phyloP scores from a whole-genome alignment of 768 basidiomycete species.

The Hericium erinaceus region DNA sequence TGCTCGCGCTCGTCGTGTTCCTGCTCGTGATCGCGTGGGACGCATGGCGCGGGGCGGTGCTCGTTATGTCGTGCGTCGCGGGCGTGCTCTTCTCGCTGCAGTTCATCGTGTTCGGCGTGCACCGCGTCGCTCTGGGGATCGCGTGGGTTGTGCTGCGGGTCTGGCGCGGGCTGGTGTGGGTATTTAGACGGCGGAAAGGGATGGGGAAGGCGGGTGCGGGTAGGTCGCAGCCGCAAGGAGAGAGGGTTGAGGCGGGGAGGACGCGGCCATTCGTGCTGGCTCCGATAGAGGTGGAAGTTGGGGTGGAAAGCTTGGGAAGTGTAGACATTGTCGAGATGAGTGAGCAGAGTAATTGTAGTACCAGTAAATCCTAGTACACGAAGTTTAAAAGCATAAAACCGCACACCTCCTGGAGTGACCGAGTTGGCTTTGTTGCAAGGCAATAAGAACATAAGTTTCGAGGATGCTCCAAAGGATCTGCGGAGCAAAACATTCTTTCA shows the following conservation, averaged over 20 bases:
- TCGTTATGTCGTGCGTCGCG: conserved; percentile 45
- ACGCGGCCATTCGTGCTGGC: no score
- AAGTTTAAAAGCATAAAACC: no score
- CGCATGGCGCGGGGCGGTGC: conserved; percentile 53
- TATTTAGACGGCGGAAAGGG: neutral
- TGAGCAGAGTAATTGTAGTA: neutral
- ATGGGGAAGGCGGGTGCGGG: neutral
- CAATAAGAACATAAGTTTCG: no score
- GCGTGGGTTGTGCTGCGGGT: neutral
- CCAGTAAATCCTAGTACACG: no score
- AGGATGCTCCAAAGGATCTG: no score
- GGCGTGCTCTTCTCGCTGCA: conserved; percentile 55
- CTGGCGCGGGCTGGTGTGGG: neutral
- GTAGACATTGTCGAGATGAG: neutral
- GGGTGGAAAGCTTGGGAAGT: neutral
- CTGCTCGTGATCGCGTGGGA: conserved; percentile 50
- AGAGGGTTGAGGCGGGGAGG: no score
- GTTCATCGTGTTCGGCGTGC: conserved; percentile 36
- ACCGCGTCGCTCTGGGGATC: neutral
- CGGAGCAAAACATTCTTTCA: no score
- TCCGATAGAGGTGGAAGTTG: neutral
- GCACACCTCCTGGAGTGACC: no score
- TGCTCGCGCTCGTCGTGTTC: conserved; percentile 48
- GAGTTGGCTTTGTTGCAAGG: no score
- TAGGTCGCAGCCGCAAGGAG: no score